These are phyloP conservation scores for Firmiana major DNA, from an alignment of 345 rosid species.

Conservation along the genomic window DNA sequence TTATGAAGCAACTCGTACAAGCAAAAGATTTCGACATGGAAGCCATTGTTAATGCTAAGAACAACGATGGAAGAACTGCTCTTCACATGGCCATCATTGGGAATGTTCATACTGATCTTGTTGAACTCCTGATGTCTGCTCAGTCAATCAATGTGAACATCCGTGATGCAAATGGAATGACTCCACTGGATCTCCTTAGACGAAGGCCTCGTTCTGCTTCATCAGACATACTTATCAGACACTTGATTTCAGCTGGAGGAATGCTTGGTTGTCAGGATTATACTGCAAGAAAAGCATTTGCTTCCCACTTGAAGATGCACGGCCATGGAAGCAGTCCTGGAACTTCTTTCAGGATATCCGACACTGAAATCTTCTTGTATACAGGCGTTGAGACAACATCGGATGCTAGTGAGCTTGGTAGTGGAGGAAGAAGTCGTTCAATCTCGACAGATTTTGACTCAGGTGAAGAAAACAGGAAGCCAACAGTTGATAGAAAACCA, in stretches of 20 bases:
- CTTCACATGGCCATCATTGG: conserved; percentile 81
- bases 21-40: conserved; percentile 29
- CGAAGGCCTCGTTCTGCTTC: conserved; percentile 61
- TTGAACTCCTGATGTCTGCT: conserved; percentile 68
- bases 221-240: conserved; percentile 58
- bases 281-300: conserved; percentile 55
- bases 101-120: conserved; percentile 57
- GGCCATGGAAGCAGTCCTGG: conserved; percentile 74
- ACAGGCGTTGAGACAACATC: conserved; percentile 47
- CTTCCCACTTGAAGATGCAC: conserved; percentile 64
- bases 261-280: conserved; percentile 51
- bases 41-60: conserved; percentile 54
- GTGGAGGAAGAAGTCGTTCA: conserved; percentile 40
- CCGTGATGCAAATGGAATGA: conserved; percentile 64
- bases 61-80: conserved; percentile 67
- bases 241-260: conserved; percentile 78
- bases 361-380: conserved; percentile 63
- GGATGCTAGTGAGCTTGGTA: conserved; percentile 33
- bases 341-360: conserved; percentile 65
- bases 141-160: conserved; percentile 57
- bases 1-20: conserved; percentile 52
- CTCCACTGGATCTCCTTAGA: conserved; percentile 78
- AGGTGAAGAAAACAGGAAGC: conserved; percentile 37
- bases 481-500: conserved; percentile 37
- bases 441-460: conserved; percentile 45